Evolutionary conservation across 495 filamentous ascomycete genomes (phyloP).

Genomic region (Mytilinidion resinicola): DNA sequence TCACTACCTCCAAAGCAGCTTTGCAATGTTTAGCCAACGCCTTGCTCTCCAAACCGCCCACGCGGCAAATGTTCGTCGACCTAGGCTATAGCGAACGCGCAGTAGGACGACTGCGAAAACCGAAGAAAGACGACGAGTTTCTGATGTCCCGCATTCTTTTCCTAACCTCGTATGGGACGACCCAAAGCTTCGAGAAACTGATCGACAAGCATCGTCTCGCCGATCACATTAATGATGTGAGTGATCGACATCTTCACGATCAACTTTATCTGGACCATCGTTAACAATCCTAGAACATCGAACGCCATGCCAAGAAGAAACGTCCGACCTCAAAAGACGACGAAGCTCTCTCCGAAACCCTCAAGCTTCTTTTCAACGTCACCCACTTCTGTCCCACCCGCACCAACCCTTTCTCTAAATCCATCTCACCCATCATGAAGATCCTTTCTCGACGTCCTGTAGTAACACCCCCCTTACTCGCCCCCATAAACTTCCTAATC

Average conservation of each 20-base stretch:
- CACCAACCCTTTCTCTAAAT: neutral
- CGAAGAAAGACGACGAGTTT: slow-evolving; percentile 80
- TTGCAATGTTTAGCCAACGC: slow-evolving; percentile 82
- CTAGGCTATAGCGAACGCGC: slow-evolving; percentile 61
- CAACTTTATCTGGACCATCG: neutral
- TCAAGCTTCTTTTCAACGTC: slow-evolving; percentile 9
- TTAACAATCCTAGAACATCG: slow-evolving; percentile 49
- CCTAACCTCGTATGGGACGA: slow-evolving; percentile 73
- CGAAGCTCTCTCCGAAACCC: slow-evolving; percentile 3
- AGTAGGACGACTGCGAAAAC: slow-evolving; percentile 65
- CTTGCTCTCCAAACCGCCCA: slow-evolving; percentile 59
- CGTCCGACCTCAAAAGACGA: slow-evolving; percentile 4
- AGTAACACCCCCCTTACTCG: neutral
- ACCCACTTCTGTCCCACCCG: neutral
- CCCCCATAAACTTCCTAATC: slow-evolving; percentile 1
- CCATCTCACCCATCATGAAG: neutral
- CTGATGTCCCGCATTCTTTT: slow-evolving; percentile 73
- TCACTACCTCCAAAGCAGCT: slow-evolving; percentile 62
- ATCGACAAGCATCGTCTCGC: slow-evolving; percentile 64
- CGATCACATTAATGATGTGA: slow-evolving; percentile 56
- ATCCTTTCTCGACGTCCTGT: neutral
- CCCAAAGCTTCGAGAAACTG: slow-evolving; percentile 56
- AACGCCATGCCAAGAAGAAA: slow-evolving; percentile 48
- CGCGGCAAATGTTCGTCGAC: slow-evolving; percentile 74
- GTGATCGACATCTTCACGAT: neutral